Evolutionary conservation across 768 basidiomycete species (phyloP).

Genomic region (Tricholoma matsutake): DNA sequence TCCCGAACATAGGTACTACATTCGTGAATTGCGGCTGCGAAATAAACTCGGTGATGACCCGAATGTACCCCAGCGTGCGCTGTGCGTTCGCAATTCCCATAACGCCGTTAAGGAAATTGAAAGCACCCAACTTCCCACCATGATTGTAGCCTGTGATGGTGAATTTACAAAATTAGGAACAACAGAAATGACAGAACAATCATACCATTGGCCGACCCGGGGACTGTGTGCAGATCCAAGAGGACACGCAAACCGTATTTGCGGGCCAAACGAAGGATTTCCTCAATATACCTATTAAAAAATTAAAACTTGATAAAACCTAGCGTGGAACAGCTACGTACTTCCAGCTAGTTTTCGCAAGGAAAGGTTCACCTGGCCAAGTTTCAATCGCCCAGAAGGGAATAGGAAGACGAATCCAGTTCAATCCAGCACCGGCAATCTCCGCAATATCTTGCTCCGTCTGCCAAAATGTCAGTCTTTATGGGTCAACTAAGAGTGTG

Average conservation of each 20-base stretch:
- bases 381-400: conserved; percentile 83
- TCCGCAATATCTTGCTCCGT: conserved; percentile 89
- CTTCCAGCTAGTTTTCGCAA: conserved; percentile 74
- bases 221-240: conserved; percentile 74
- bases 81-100: conserved; percentile 91
- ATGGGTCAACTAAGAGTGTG: background rate
- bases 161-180: background rate
- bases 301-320: background rate
- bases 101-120: conserved; percentile 69
- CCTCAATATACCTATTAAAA: conserved; percentile 62
- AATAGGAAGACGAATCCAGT: conserved; percentile 81
- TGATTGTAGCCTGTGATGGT: conserved; percentile 48
- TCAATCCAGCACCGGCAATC: conserved; percentile 86
- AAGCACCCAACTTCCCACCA: conserved; percentile 54
- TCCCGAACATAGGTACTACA: conserved; percentile 61
- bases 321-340: conserved; percentile 27
- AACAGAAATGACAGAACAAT: background rate
- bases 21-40: conserved; percentile 71
- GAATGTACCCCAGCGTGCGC: conserved; percentile 72
- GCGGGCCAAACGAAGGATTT: conserved; percentile 71
- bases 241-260: conserved; percentile 85
- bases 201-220: conserved; percentile 73
- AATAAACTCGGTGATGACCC: conserved; percentile 80
- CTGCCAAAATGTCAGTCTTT: conserved; percentile 32
- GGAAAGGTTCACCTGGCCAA: conserved; percentile 75